Percentiles rank a stretch among this genome's conserved stretches.
phyloP scores from a whole-genome alignment of 305 asterid genomes.

The Fraxinus sp. region DNA sequence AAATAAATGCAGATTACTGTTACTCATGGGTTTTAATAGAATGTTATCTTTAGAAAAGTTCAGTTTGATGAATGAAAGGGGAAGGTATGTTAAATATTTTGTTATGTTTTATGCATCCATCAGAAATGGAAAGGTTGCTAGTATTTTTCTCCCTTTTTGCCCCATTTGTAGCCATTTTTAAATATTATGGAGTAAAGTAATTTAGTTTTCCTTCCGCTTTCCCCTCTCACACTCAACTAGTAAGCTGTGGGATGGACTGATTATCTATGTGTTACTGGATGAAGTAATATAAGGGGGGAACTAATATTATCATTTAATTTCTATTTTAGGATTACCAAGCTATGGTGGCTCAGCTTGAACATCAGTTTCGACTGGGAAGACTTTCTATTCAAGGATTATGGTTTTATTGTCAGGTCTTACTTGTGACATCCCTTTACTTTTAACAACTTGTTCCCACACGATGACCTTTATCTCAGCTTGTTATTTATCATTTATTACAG shows the following conservation, averaged over 20 bases:
- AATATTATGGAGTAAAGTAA: not conserved
- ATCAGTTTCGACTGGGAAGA: conserved; percentile 91
- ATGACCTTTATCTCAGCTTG: conserved; percentile 18
- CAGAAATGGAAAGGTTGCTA: not conserved
- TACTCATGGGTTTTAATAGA: conserved; percentile 8
- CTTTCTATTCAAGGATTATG: conserved; percentile 96
- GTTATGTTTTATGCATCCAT: not conserved
- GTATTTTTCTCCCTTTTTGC: conserved; percentile 17
- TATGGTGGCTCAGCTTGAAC: conserved; percentile 98
- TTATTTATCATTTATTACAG: conserved; percentile 42
- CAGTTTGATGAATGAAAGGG: conserved; percentile 15
- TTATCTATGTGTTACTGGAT: conserved; percentile 15
- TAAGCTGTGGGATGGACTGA: conserved; percentile 14
- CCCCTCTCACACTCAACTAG: conserved; percentile 14
- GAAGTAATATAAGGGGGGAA: conserved; percentile 22
- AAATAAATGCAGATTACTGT: conserved; percentile 10
- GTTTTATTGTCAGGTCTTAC: conserved; percentile 96
- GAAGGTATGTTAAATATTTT: not conserved
- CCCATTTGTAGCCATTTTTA: conserved; percentile 9
- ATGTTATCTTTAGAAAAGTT: not conserved
- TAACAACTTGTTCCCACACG: conserved; percentile 6
- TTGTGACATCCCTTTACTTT: conserved; percentile 23
- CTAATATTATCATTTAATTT: conserved; percentile 27
- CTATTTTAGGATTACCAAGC: conserved; percentile 86
- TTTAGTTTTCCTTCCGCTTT: conserved; percentile 17